phyloP scores from a whole-genome alignment of 23 red algal species.

The Gracilariopsis chorda region DNA sequence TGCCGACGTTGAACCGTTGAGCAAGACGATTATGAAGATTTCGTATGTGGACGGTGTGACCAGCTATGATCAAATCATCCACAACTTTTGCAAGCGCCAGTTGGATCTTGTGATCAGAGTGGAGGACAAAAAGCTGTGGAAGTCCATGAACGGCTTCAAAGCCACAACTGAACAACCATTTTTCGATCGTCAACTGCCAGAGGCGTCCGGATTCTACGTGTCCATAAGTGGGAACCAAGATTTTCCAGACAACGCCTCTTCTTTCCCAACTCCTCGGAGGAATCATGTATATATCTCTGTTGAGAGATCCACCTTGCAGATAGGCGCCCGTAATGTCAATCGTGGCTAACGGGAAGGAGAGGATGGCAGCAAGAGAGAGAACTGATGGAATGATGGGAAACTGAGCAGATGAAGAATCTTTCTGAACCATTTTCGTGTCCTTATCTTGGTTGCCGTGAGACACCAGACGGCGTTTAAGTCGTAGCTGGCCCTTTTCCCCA shows the following conservation, averaged over 20 bases:
- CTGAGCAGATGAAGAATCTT: background rate
- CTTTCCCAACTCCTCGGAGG: background rate
- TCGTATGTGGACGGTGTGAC: background rate
- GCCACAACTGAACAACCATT: background rate
- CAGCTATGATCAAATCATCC: slow-evolving; percentile 38
- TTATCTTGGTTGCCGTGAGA: background rate
- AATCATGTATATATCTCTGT: background rate
- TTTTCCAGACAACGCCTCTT: background rate
- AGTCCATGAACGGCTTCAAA: background rate
- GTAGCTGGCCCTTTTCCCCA: background rate
- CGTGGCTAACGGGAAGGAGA: background rate
- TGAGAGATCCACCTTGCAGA: background rate
- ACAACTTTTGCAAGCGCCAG: slow-evolving; percentile 5
- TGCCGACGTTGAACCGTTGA: slow-evolving; percentile 11
- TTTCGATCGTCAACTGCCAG: background rate
- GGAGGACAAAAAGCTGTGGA: background rate
- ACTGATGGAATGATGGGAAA: background rate
- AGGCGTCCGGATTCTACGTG: background rate
- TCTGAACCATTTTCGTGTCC: background rate
- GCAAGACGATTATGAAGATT: background rate
- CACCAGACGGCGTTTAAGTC: background rate
- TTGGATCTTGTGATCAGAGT: background rate
- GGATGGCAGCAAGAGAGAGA: background rate
- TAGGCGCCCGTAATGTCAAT: background rate
- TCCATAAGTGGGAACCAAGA: background rate